Evolutionary conservation across 2,329 filamentous ascomycete species (phyloP), one percentile per base, ranked within the genome.

Genomic region (Trichoderma atroviride): DNA sequence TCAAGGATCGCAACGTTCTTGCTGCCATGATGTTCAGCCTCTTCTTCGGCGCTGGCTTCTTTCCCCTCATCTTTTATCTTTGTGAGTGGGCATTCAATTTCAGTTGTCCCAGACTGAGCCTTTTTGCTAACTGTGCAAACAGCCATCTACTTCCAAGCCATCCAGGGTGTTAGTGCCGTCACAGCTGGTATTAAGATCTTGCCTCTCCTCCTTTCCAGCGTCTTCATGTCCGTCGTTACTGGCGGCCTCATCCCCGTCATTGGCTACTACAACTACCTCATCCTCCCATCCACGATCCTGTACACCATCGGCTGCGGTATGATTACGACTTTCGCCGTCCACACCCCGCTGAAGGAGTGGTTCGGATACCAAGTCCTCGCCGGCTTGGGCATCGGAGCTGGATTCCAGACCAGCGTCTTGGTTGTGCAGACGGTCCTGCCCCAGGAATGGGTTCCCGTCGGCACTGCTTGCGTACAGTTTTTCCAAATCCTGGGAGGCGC

Each of bases 401-500:
- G 82, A 52, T 84, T 85, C 77, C 83, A 85, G 74, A 78, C 81
- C n/a, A 79, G 81, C 59, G 78, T 84, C 19, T 78, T 85, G 4
- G 83, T 84, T 6, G 83, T 87, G 2, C 86, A 88, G 73, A 87
- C 85, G 53, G 82, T 83, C 0, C 78, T 88, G 2, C 76, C 82
- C 0, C 79, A 83, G 37, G 79, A 82, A 2, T 83, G 85, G 69
- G 80, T 87, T 19, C 83, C 86, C 0, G 80, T 86, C 1, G 86
- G 79, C 33, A 86, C 83, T 5, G 84, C 85, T 6, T 83, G 80
- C 62, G 81, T 87, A 1, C 82, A 84, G 43, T 91, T 92, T 79
- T 88, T 88, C 79, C 88, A 91, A 75, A 83, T 84, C 1, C 82
- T 92, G 4, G 89, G 89, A 52, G 89, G 89, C 4, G 88, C 90